A percentile compares a stretch with the other conserved stretches of the same genome.
phyloP scores from a whole-genome alignment of 169 alveolate genomes.

The Plasmodium relictum region DNA sequence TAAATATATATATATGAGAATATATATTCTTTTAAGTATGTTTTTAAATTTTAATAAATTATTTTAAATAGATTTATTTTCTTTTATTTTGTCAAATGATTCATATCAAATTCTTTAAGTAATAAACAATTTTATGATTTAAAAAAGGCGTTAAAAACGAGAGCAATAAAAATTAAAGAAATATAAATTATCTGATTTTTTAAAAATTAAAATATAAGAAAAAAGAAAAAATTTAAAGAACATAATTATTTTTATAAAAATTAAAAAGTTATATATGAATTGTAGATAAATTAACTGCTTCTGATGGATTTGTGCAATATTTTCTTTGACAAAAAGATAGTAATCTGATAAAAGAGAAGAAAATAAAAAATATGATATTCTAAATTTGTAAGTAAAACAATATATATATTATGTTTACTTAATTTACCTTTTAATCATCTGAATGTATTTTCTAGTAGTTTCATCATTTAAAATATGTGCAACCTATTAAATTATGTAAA shows the following conservation, averaged over 20 bases:
- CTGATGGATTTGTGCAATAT: slow-evolving; percentile 78
- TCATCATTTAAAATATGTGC: slow-evolving; percentile 95
- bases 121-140: too few relatives aligned
- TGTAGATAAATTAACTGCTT: slow-evolving; percentile 76
- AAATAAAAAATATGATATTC: not conserved
- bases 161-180: too few relatives aligned
- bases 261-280: slow-evolving; percentile 54
- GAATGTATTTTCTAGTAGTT: slow-evolving; percentile 92
- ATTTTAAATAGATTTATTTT: too few relatives aligned
- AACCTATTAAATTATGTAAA: slow-evolving; percentile 48
- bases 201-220: slow-evolving; percentile 3
- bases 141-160: too few relatives aligned
- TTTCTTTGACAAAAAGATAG: slow-evolving; percentile 76
- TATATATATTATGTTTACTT: not conserved
- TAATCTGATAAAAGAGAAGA: slow-evolving; percentile 40
- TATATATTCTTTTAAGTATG: too few relatives aligned
- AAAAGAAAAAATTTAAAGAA: slow-evolving; percentile 4
- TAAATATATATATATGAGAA: not conserved
- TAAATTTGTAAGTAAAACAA: not conserved
- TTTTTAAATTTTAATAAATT: too few relatives aligned
- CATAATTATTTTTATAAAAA: not conserved
- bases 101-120: too few relatives aligned
- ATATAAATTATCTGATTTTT: not conserved
- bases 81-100: too few relatives aligned
- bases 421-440: slow-evolving; percentile 89